Evolutionary conservation across 139 green algal species (phyloP).

Genomic region (Helicosporidium sp.): DNA sequence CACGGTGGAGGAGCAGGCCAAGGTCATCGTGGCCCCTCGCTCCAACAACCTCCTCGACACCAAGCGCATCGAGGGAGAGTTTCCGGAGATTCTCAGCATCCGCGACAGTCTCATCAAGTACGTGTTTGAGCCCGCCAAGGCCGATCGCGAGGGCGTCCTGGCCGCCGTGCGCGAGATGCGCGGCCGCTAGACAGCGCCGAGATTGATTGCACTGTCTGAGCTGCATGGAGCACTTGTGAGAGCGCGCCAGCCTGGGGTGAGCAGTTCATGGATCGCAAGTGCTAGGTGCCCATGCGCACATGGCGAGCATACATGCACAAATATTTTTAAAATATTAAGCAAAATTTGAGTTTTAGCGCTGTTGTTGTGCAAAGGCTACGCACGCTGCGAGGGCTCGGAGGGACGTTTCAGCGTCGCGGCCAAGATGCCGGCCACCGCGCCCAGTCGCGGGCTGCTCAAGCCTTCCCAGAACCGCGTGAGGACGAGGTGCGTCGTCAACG

Average conservation of each 20-base stretch:
- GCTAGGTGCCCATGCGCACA: too few relatives aligned
- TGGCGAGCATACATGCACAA: too few relatives aligned
- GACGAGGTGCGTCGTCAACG: conserved; percentile 30
- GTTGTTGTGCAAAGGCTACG: too few relatives aligned
- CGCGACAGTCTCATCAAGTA: conserved; percentile 80
- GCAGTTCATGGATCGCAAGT: too few relatives aligned
- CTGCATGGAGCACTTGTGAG: too few relatives aligned
- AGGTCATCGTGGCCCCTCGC: conserved; percentile 84
- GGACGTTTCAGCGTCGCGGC: too few relatives aligned
- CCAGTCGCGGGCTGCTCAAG: conserved; percentile 22
- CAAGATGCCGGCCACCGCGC: conserved; percentile 21
- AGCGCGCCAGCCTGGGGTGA: too few relatives aligned
- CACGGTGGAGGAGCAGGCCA: conserved; percentile 83
- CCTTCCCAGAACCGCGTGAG: conserved; percentile 33
- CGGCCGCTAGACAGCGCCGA: not conserved
- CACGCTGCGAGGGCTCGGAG: not conserved
- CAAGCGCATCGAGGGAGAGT: conserved; percentile 64
- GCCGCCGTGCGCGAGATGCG: not conserved
- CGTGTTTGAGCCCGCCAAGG: conserved; percentile 50
- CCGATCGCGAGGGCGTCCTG: conserved; percentile 2
- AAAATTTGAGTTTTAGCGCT: too few relatives aligned
- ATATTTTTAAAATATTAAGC: too few relatives aligned
- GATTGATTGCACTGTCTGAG: too few relatives aligned
- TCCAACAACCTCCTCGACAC: conserved; percentile 94
- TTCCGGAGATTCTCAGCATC: conserved; percentile 74